Base-by-base conservation (phyloP, 129 eudicot genomes). In the Mikania micrantha region DNA sequence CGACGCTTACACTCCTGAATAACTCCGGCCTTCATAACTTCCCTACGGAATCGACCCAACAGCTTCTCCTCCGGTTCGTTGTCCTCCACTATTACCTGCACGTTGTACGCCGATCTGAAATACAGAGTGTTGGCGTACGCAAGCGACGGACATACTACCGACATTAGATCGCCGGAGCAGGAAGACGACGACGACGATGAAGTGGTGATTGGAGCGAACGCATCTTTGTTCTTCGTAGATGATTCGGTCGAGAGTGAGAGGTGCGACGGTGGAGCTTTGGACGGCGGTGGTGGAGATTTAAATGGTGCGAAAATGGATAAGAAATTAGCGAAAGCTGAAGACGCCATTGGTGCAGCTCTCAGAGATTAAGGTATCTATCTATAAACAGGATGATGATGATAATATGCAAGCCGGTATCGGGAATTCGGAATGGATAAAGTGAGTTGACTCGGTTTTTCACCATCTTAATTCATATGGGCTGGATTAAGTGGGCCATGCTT, bases 21-120 rank as follows among this genome's bases (percentile, higher is more conserved):
- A 25, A 91, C 81, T 5, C 97, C 96, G 4, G 97, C 96, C 41
- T 87, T 80, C 96, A 88, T 81, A 4, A 88, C 96, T 74, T 91
- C 96, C 63, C 97, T 81, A 22, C 94, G 75, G 74, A 91, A 91
- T 68, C 97, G 81, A 31, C 73, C 71, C 28, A 91, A 41, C n/a
- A 85, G 82, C 80, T 75, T 79, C 80, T 91, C 97, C 28, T 85
- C 91, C 11, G 90, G 87, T 28, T 91, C 97, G 49, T 91, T 76
- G 5, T 91, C 97, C 11, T 88, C 97, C 68, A 83, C 94, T 11
- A 85, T 74, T 20, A 91, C 90, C 80, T 85, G 88, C 22, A 91
- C 94, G 42, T 91, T 91, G 70, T 88, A 91, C 2, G 83, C 85
- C 19, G 94, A 80, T 22, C 72, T 71, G 59, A 77, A 87, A 80